A percentile compares a stretch with the other conserved stretches of the same genome.
Evolutionary conservation across 495 filamentous ascomycete genomes (phyloP).

Genomic region (Tuber microsphaerosporum): DNA sequence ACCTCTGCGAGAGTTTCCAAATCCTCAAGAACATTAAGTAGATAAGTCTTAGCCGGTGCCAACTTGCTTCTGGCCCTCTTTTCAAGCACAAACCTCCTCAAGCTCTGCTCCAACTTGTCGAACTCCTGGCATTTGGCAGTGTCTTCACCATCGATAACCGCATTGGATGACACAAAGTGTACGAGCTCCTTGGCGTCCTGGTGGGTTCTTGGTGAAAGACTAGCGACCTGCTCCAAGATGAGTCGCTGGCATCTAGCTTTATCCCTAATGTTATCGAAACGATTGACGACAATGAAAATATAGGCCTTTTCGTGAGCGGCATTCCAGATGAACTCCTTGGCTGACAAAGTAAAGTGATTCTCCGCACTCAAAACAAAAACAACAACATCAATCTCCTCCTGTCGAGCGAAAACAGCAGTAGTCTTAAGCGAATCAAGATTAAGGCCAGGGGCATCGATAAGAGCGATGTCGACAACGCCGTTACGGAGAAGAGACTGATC

Average conservation of each 20-base stretch:
- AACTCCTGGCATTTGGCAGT: constrained; percentile 83
- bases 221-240: constrained; percentile 80
- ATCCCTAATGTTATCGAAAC: constrained; percentile 87
- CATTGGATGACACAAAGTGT: constrained; percentile 95
- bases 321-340: constrained; percentile 92
- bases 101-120: constrained; percentile 73
- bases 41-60: constrained; percentile 89
- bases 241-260: constrained; percentile 79
- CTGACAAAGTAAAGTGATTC: constrained; percentile 93
- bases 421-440: constrained; percentile 95
- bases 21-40: constrained; percentile 87
- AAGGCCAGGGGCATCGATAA: constrained; percentile 92
- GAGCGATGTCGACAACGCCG: constrained; percentile 92
- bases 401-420: constrained; percentile 88
- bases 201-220: constrained; percentile 79
- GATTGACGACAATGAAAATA: constrained; percentile 98
- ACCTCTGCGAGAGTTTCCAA: constrained; percentile 73
- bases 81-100: constrained; percentile 90
- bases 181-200: constrained; percentile 90
- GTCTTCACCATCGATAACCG: constrained; percentile 87
- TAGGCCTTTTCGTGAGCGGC: constrained; percentile 96
- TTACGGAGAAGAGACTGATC: constrained; percentile 94
- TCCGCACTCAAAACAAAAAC: constrained; percentile 96
- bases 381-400: constrained; percentile 98
- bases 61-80: constrained; percentile 92